Evolutionary conservation across 2,329 filamentous ascomycete species (phyloP), one percentile per base, ranked within the genome.

Genomic region (Cryphonectria nitschkei): DNA sequence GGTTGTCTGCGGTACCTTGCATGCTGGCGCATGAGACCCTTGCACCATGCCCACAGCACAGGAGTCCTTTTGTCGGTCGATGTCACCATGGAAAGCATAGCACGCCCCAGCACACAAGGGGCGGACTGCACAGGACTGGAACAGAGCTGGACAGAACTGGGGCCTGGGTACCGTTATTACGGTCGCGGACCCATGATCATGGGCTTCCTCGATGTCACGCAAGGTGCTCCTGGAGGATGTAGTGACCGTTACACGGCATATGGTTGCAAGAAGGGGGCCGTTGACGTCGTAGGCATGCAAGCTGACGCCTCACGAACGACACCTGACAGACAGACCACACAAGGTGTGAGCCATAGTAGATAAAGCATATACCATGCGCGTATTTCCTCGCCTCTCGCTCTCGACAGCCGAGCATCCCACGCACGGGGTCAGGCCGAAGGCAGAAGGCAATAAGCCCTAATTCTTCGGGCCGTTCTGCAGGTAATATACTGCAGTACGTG

Each of bases 1-100:
- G 37, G n/a, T 29, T 14, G 4, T 56, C 29, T 67, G 37, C 65
- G 65, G 65, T 67, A 67, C 65, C 65, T 67, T 67, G 65, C 65
- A 67, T 67, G 32, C 29, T 67, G 65, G n/a, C 13, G 65, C 65
- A 67, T 67, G 65, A 67, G 54, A 67, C 13, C 65, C 65, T 9
- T 67, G 65, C 39, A 19, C 37, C 37, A 39, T 11, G 37, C 11
- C 37, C 37, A 39, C 37, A 39, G 9, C n/a, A 26, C 41, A 26
- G 58, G 58, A 61, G 58, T 37, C 60, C 52, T 67, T 60, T 56
- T 16, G 52, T 67, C 46, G 43, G 52, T 39, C 65, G 54, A 67
- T 58, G 65, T 50, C n/a, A 67, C 65, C 65, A 29, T 66, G 22
- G n/a, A n/a, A 11, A 54, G 50, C 50, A 54, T 54, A n/a, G 52